Base-by-base conservation (phyloP, 2,329 filamentous ascomycete genomes). In the Diatrype stigma region DNA sequence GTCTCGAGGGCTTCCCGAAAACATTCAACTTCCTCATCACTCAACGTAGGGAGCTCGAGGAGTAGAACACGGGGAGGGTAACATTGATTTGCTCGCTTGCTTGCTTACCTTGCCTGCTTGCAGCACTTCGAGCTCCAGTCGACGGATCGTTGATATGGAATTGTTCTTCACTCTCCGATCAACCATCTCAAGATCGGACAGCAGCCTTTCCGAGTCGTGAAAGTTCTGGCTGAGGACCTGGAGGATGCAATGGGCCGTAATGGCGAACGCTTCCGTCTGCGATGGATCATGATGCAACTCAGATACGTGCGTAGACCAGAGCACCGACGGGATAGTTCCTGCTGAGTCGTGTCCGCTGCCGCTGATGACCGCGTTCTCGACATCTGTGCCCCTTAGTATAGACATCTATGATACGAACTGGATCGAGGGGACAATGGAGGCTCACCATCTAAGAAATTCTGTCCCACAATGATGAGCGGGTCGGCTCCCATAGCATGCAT, bases 361-460 rank as follows among this genome's bases (percentile, higher is more conserved):
- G 8, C 66, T 61, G 8, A 80, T 55, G 4, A 70, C 67, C 14
- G 70, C 69, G 32, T 67, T 69, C 60, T 82, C 78, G 28, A 81
- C 63, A 47, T 78, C 78, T 80, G 48, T 1, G 28, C 14, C 11
- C 12, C 14, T 44, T 44, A 44, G 40, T 19, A 44, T 44, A 12
- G n/a, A 6, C 42, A 8, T 17, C 38, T n/a, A 40, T 64, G 44
- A 63, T 50, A 38, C 26, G 22, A 40, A 45, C 28, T 14, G 5
- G 23, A 48, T n/a, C n/a, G n/a, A n/a, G n/a, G n/a, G n/a, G 17
- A 12, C 46, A 12, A 16, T 17, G 17, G 7, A 46, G 44, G 58
- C 70, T 60, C 66, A 79, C 77, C 74, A 60, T 82, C 79, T 19
- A 82, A 64, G 51, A 80, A 81, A 50, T 75, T 70, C 46, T 72